Base-by-base conservation (phyloP, 164 flowering plant species). In the Kalanchoe fedtschenkoi region DNA sequence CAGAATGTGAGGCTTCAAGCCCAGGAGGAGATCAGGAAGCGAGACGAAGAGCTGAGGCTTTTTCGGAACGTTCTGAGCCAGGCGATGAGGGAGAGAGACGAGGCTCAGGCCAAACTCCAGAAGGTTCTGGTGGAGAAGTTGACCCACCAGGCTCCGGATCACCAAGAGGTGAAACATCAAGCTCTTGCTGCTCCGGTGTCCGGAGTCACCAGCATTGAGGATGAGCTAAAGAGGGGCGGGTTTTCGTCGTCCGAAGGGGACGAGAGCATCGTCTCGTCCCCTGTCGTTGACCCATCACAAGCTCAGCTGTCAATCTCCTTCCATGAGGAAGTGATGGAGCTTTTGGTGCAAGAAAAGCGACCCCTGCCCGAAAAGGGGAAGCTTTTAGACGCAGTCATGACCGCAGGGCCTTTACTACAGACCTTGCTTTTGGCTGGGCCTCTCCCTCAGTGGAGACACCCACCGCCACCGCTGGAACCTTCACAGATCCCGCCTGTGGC, bases 401-500 rank as follows among this genome's bases (percentile, higher is more conserved):
- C 85, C 55, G 98, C 98, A 2, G 98, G 98, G 53, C 98, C 98
- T 21, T 82, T 92, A 11, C 80, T 92, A 2, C 96, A 92, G 70
- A 89, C 91, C 0, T 81, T 92, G 0, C 83, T 92, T 21, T 70
- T 92, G 58, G 93, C 98, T 6, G 98, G 98, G 34, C 91, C 93
- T 0, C 82, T 92, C 3, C 98, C 98, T 11, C 86, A 85, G 72
- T 92, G 98, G 98, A 77, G 85, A 67, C 89, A 85, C 72, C 98
- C 97, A 24, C 98, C 98, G 13, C 98, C 96, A 16, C 93, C 85
- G 30, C 75, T 92, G 1, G 86, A 84, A 59, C 68, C 86, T 58
- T 77, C 80, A 34, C 85, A 86, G 70, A 89, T 89, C 72, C 98
- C 98, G 26, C 91, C 97, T 2, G 90, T 89, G 44, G 61, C 80